Evolutionary conservation across 1,139 yeast genomes (phyloP).

Genomic region (Meyerozyma smithsonii): DNA sequence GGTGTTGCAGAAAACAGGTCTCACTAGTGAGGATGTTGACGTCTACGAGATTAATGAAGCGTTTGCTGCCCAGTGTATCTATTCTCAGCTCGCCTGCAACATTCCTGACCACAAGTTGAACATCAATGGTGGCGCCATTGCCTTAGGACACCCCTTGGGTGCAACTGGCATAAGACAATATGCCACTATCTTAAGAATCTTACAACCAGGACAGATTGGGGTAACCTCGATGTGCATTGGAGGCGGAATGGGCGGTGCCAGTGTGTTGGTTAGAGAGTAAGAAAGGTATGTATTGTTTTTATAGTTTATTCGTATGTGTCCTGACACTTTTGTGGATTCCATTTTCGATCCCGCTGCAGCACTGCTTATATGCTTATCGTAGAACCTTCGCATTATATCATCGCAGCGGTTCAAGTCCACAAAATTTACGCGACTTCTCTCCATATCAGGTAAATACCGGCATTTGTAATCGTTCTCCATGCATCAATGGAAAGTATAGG

Average conservation of each 20-base stretch:
- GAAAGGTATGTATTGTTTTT: neutral
- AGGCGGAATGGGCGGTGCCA: slow-evolving; percentile 98
- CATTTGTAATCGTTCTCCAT: no score
- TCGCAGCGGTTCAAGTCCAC: no score
- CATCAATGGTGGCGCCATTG: slow-evolving; percentile 94
- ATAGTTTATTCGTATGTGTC: no score
- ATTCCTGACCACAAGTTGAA: slow-evolving; percentile 73
- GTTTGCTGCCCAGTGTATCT: slow-evolving; percentile 90
- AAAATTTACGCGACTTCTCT: no score
- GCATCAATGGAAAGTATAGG: neutral
- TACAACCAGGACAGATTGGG: slow-evolving; percentile 77
- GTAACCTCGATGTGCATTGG: slow-evolving; percentile 96
- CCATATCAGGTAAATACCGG: no score
- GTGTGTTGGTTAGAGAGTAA: slow-evolving; percentile 70
- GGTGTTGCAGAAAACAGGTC: slow-evolving; percentile 61
- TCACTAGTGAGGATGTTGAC: slow-evolving; percentile 61
- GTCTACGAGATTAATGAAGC: slow-evolving; percentile 93
- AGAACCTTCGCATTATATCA: no score
- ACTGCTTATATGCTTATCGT: no score
- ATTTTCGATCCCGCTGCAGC: no score
- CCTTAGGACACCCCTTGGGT: slow-evolving; percentile 93
- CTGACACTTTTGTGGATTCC: no score
- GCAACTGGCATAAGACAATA: slow-evolving; percentile 95
- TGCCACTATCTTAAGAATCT: slow-evolving; percentile 79
- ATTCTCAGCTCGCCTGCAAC: slow-evolving; percentile 60